Evolutionary conservation across 345 rosid species (phyloP).

Genomic region (Sisymbrium irio): DNA sequence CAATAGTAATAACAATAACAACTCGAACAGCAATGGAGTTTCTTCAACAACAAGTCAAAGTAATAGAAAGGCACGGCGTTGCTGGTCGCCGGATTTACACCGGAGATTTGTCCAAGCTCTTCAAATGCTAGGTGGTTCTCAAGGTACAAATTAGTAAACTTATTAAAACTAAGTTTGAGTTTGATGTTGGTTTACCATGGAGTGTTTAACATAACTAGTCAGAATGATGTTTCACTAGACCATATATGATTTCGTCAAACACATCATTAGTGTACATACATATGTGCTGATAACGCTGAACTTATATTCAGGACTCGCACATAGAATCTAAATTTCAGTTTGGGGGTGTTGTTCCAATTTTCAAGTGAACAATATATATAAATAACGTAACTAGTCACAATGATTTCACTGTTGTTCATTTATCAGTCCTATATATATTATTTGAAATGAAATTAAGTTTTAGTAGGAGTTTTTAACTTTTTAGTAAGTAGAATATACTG

Average conservation of each 20-base stretch:
- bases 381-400: no score
- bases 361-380: neutral
- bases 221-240: neutral
- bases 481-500: neutral
- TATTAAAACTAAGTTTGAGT: neutral
- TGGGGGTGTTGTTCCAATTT: neutral
- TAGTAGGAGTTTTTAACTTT: neutral
- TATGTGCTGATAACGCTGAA: neutral
- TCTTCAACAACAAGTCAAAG: constrained; percentile 42
- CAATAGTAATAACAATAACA: constrained; percentile 14
- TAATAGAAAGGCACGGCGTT: constrained; percentile 90
- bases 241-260: neutral
- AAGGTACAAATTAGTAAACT: constrained; percentile 55
- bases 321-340: neutral
- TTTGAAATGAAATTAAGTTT: neutral
- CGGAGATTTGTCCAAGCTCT: constrained; percentile 93
- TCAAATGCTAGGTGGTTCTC: constrained; percentile 99
- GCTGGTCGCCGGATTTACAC: constrained; percentile 99
- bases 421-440: neutral
- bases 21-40: constrained; percentile 25
- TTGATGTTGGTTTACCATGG: neutral
- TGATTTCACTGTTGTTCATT: neutral
- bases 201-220: neutral
- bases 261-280: neutral
- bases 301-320: neutral